These are phyloP conservation scores for Ceratocystiopsis sp. DNA, from an alignment of 2,329 filamentous ascomycete genomes.

Conservation along the genomic window DNA sequence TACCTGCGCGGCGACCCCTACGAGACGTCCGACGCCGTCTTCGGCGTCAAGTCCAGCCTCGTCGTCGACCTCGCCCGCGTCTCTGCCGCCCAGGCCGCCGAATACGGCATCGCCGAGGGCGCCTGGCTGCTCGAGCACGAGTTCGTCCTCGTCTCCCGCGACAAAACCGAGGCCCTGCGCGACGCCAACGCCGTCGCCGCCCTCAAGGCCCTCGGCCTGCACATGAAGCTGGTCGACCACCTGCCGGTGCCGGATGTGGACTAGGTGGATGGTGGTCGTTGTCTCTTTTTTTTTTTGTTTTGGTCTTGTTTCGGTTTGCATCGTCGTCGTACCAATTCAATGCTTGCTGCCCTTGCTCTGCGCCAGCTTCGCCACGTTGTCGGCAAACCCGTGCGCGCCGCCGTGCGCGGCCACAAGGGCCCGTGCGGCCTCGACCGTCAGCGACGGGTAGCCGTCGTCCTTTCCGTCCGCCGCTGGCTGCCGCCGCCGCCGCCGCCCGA, in stretches of 20 bases:
- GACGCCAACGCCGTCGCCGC: conserved; percentile 48
- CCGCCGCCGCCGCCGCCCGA: conserved; percentile 38
- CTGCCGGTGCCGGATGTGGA: conserved; percentile 55
- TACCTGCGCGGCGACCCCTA: conserved; percentile 67
- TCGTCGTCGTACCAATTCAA: too few relatives aligned
- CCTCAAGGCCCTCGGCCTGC: conserved; percentile 46
- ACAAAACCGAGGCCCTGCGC: conserved; percentile 49
- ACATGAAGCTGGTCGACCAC: conserved; percentile 59
- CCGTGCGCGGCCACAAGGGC: conserved; percentile 33
- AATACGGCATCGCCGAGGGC: conserved; percentile 48
- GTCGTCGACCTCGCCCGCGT: conserved; percentile 44
- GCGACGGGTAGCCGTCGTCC: conserved; percentile 16
- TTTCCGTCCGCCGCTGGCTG: conserved; percentile 9
- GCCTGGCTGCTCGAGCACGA: conserved; percentile 50
- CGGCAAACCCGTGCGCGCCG: conserved; percentile 38
- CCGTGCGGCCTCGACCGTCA: conserved; percentile 7
- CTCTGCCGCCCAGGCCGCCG: conserved; percentile 33
- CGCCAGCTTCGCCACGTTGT: conserved; percentile 22
- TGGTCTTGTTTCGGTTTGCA: too few relatives aligned
- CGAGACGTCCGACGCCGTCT: conserved; percentile 70
- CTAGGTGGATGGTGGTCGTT: conserved; percentile 10
- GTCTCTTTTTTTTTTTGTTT: too few relatives aligned
- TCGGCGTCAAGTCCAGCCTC: conserved; percentile 70
- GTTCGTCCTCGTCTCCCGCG: conserved; percentile 59
- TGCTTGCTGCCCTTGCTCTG: conserved; percentile 4